Percentiles rank a stretch among this genome's conserved stretches.
Evolutionary conservation across 2,329 filamentous ascomycete genomes (phyloP).

Genomic region (Cyclaneusma minus): DNA sequence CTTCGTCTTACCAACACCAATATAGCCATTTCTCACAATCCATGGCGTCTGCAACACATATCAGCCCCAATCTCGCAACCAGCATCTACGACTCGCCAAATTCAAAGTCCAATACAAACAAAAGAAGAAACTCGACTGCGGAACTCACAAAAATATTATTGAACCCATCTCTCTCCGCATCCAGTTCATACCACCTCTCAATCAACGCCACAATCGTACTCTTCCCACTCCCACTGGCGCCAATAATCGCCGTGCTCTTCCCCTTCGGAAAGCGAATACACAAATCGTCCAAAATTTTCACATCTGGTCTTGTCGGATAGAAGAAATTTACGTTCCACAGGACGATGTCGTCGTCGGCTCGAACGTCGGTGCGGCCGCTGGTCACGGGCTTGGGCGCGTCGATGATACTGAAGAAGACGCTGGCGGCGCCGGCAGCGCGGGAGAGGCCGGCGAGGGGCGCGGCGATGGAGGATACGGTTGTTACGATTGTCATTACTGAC

Average conservation of each 20-base stretch:
- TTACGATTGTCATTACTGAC: constrained; percentile 12
- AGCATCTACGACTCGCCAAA: no score
- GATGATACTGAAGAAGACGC: constrained; percentile 19
- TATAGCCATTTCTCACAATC: constrained; percentile 10
- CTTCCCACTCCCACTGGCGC: constrained; percentile 28
- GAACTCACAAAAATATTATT: constrained; percentile 12
- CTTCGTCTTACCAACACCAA: constrained; percentile 7
- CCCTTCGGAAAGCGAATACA: constrained; percentile 19
- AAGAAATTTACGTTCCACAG: constrained; percentile 21
- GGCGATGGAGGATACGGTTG: constrained; percentile 33
- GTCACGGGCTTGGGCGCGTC: constrained; percentile 20
- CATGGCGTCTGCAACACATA: constrained; percentile 14
- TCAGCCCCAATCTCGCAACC: neutral
- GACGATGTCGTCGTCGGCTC: constrained; percentile 21
- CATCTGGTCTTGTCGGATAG: constrained; percentile 19
- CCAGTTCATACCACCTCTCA: constrained; percentile 33
- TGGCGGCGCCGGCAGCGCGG: constrained; percentile 20
- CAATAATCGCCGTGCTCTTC: constrained; percentile 28
- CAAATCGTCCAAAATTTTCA: constrained; percentile 18
- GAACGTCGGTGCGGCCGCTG: constrained; percentile 29
- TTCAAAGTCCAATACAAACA: no score
- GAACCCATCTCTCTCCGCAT: constrained; percentile 7
- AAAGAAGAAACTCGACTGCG: no score
- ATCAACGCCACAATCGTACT: constrained; percentile 26
- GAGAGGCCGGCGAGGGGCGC: constrained; percentile 35